Evolutionary conservation across 2,329 filamentous ascomycete species (phyloP).

Genomic region (Colletotrichum melonis): DNA sequence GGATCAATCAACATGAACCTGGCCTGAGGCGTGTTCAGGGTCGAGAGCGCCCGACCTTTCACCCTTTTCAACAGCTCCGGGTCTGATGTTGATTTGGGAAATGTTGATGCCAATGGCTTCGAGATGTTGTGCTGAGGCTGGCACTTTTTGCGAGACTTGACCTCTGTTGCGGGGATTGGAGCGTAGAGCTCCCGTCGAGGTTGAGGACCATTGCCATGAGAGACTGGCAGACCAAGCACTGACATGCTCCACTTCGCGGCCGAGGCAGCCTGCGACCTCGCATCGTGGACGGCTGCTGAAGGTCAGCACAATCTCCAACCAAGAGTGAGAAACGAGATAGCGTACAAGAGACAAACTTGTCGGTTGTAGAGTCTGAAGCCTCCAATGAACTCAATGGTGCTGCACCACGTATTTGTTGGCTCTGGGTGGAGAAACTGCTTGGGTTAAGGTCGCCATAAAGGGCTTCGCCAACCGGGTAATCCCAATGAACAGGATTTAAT

Average conservation of each 20-base stretch:
- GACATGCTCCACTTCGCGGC: background rate
- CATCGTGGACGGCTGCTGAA: background rate
- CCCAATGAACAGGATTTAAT: background rate
- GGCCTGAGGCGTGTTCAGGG: background rate
- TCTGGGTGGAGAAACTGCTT: background rate
- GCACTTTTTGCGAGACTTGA: conserved; percentile 59
- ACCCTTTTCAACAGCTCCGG: background rate
- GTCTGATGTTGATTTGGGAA: background rate
- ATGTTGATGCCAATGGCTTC: background rate
- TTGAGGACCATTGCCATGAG: conserved; percentile 48
- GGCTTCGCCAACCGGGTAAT: too few relatives aligned
- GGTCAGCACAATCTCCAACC: background rate
- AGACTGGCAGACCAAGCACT: background rate
- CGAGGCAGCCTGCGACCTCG: background rate
- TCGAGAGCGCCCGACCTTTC: too few relatives aligned
- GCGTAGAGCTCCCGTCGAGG: conserved; percentile 41
- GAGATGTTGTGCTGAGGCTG: conserved; percentile 23
- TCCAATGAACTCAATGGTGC: too few relatives aligned
- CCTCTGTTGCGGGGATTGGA: conserved; percentile 46
- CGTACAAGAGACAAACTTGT: background rate
- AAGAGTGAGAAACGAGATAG: background rate
- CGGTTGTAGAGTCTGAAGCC: background rate
- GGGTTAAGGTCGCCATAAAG: too few relatives aligned
- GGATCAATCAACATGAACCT: background rate
- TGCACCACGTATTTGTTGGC: background rate